A percentile compares a stretch with the other conserved stretches of the same genome.
Evolutionary conservation across 2,329 filamentous ascomycete genomes (phyloP).

Genomic region (Botrytis cinerea): DNA sequence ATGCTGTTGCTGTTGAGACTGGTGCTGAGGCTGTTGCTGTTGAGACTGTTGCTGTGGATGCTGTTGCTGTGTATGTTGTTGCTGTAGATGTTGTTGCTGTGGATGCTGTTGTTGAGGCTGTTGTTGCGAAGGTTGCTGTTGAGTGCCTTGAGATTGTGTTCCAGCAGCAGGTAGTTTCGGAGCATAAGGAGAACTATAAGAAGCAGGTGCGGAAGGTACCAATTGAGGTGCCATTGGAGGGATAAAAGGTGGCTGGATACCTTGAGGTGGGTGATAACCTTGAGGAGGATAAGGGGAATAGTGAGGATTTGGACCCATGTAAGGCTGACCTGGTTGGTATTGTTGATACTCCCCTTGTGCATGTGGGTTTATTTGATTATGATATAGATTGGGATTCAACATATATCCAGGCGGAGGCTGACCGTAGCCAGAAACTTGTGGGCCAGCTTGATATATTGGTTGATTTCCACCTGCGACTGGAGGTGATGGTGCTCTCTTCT

Average conservation of each 20-base stretch:
- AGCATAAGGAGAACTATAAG: constrained; percentile 43
- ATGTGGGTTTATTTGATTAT: constrained; percentile 32
- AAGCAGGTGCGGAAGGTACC: constrained; percentile 26
- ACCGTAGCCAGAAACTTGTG: constrained; percentile 29
- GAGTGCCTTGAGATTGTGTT: constrained; percentile 21
- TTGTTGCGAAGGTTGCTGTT: constrained; percentile 18
- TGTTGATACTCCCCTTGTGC: constrained; percentile 19
- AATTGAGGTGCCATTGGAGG: constrained; percentile 35
- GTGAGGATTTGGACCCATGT: constrained; percentile 29
- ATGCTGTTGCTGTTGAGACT: constrained; percentile 6
- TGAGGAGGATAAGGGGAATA: constrained; percentile 23
- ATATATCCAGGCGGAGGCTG: constrained; percentile 28
- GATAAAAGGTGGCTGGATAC: constrained; percentile 26
- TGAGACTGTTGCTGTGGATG: constrained; percentile 22
- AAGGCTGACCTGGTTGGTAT: constrained; percentile 32
- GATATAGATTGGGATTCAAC: constrained; percentile 34
- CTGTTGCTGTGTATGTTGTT: constrained; percentile 15
- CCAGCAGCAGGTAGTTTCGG: constrained; percentile 35
- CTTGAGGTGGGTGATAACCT: constrained; percentile 23
- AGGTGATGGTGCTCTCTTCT: constrained; percentile 46
- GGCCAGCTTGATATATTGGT: constrained; percentile 37
- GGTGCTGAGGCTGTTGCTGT: constrained; percentile 19
- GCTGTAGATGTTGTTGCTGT: constrained; percentile 20
- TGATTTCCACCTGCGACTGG: constrained; percentile 40
- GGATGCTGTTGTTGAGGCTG: constrained; percentile 20